Evolutionary conservation across 257 asterid genomes (phyloP), one percentile per base, ranked within the genome.

Genomic region (Cynanchum wilfordii): DNA sequence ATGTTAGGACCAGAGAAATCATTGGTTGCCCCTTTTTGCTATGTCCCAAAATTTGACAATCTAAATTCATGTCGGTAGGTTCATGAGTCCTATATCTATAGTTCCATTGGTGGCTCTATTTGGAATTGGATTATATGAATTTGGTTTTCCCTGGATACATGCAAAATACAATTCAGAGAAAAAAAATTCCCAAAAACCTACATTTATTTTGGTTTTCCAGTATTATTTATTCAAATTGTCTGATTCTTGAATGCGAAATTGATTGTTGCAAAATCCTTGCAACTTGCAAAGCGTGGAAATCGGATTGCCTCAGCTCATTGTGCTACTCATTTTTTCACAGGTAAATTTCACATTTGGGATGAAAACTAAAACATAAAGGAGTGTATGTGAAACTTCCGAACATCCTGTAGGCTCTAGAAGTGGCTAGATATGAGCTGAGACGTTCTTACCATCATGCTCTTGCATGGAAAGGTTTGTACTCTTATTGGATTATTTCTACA

Each of bases 241-340:
- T 9, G 30, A 36, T 33, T 73, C 7, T 52, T 8, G 66, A 63
- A 38, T 40, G 1, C 7, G 44, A 51, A 66, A 81, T 66, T 66
- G 56, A 65, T 12, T 38, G 50, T 45, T 73, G 68, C 65, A 44
- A 69, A 36, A 20, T 66, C 19, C 65, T 40, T 86, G 16, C 74
- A 94, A 97, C 88, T 94, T n/a, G 71, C 97, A 11, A 88, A 84
- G 97, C 40, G 96, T 90, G 40, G 97, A 94, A 86, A 88, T 91
- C 51, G 97, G 99, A 71, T 80, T 94, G 63, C 97, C 99, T 24
- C 93, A 88, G 75, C 91, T 91, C 54, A 73, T 91, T 75, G 24
- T 94, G 71, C 90, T 94, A 6, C 79, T 94, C 70, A 83, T 94
- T 56, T 89, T 91, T 76, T 88, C 99, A 74, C 99, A 93, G 97